Evolutionary conservation across 495 filamentous ascomycete genomes (phyloP).

Genomic region (Pseudoneurospora amorphoporcata): DNA sequence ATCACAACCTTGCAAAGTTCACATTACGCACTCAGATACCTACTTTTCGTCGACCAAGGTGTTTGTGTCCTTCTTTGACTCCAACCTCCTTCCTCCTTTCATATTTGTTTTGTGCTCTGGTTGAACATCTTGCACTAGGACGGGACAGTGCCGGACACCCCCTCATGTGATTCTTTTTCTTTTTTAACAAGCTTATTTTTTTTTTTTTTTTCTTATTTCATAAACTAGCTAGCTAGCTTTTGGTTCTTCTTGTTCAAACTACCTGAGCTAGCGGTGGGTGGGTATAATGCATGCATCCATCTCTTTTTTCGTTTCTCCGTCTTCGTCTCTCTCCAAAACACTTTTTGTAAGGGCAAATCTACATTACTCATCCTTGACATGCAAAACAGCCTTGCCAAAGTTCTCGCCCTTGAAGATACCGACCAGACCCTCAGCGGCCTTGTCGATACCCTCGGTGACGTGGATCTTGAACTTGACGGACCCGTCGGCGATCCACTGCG

Average conservation of each 20-base stretch:
- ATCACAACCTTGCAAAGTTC: no score
- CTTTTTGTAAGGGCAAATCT: not conserved
- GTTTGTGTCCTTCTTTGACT: not conserved
- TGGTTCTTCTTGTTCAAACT: no score
- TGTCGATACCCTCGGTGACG: conserved; percentile 74
- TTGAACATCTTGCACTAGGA: no score
- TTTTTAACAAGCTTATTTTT: no score
- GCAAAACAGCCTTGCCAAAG: conserved; percentile 82
- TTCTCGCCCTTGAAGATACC: conserved; percentile 85
- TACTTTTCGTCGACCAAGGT: no score
- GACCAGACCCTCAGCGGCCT: conserved; percentile 68
- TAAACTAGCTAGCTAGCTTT: not conserved
- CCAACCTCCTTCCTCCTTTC: not conserved
- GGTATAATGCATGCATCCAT: not conserved
- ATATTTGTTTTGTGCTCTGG: not conserved
- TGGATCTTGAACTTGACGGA: conserved; percentile 61
- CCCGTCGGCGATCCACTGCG: conserved; percentile 78
- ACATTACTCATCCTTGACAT: conserved; percentile 41
- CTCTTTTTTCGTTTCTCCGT: not conserved
- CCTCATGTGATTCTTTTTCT: not conserved
- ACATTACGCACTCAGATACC: no score
- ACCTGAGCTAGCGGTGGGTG: not conserved
- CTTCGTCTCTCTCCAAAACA: no score
- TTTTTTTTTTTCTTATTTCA: no score
- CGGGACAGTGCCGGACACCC: no score